Conservation (phyloP, 331 rosid genomes). For the Telfairia occidentalis region DNA sequence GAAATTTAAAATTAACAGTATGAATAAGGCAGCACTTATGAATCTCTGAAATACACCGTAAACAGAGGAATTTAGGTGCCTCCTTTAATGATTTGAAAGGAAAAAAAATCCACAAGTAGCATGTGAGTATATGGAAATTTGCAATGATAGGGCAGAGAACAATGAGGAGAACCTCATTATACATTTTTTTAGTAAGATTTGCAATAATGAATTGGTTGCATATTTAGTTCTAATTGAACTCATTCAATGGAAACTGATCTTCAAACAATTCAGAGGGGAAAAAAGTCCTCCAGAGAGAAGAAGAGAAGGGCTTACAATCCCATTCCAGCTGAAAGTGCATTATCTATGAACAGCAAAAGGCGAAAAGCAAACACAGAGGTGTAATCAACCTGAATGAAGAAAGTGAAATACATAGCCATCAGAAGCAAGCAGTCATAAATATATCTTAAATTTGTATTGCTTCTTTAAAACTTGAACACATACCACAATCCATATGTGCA, state of each 20-base stretch:
- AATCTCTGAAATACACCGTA: neutral
- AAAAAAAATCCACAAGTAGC: neutral
- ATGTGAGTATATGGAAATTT: neutral
- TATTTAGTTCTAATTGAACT: neutral
- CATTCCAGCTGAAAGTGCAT: conserved; percentile 90
- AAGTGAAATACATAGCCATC: neutral
- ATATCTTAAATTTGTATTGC: neutral
- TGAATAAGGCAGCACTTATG: neutral
- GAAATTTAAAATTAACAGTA: conserved; percentile 13
- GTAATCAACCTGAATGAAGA: conserved; percentile 60
- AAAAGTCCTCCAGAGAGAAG: conserved; percentile 1
- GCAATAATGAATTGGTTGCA: neutral
- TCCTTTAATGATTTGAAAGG: neutral
- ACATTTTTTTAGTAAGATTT: neutral
- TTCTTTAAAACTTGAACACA: conserved; percentile 19
- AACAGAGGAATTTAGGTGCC: neutral
- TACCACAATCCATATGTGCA: conserved; percentile 91
- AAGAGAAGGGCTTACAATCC: conserved; percentile 60
- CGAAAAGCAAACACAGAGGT: conserved; percentile 65
- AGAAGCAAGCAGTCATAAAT: neutral
- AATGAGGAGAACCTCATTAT: neutral
- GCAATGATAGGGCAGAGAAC: neutral
- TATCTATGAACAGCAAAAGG: conserved; percentile 74
- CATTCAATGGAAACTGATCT: neutral
- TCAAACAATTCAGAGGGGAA: neutral